Evolutionary conservation across 2,329 filamentous ascomycete genomes (phyloP).

Genomic region (Penicillium olsonii): DNA sequence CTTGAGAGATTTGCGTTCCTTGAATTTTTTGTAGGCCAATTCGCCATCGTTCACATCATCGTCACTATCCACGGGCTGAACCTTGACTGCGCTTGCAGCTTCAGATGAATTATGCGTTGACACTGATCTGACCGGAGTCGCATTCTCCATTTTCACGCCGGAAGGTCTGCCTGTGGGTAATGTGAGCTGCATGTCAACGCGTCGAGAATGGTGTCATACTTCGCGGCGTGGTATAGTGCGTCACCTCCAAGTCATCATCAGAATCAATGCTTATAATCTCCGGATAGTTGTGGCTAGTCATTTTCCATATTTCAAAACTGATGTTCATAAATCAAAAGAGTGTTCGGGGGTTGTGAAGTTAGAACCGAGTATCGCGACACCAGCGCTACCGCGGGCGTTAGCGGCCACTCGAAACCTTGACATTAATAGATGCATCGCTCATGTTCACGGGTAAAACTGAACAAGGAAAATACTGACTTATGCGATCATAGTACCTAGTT

Average conservation of each 20-base stretch:
- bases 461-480: no score
- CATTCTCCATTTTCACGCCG: background rate
- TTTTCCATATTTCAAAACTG: conserved; percentile 12
- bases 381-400: background rate
- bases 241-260: conserved; percentile 47
- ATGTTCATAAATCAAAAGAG: background rate
- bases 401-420: background rate
- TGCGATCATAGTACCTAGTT: no score
- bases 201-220: conserved; percentile 16
- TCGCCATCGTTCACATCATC: conserved; percentile 42
- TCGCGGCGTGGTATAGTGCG: conserved; percentile 21
- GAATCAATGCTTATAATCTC: conserved; percentile 32
- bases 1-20: conserved; percentile 58
- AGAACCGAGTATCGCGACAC: conserved; percentile 4
- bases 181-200: conserved; percentile 22
- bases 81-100: conserved; percentile 20
- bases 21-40: conserved; percentile 63
- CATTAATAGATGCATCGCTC: background rate
- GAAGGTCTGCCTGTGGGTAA: conserved; percentile 8
- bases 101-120: conserved; percentile 6
- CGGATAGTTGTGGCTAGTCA: conserved; percentile 11
- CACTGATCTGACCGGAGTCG: conserved; percentile 8
- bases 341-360: background rate
- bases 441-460: no score
- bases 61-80: conserved; percentile 29